These are phyloP conservation scores for Ensete ventricosum DNA, from an alignment of 176 grass and related monocot genomes.

Conservation along the genomic window DNA sequence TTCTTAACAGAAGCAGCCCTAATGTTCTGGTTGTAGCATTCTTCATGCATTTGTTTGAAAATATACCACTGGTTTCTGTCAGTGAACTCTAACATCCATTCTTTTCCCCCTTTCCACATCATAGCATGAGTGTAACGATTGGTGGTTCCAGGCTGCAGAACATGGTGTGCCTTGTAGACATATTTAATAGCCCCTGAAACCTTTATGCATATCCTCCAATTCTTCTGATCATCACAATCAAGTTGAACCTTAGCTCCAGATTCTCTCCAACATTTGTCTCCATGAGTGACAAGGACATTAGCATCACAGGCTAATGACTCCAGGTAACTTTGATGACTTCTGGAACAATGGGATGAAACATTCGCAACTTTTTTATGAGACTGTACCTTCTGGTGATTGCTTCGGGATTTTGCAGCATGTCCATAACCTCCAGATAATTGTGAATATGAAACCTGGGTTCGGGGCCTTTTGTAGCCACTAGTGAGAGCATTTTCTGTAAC, in stretches of 20 bases:
- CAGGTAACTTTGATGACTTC: conserved; percentile 29
- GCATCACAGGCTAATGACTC: conserved; percentile 61
- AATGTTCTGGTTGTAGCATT: conserved; percentile 75
- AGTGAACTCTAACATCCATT: conserved; percentile 86
- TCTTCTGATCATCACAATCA: conserved; percentile 57
- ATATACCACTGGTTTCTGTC: conserved; percentile 80
- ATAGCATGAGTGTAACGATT: conserved; percentile 98
- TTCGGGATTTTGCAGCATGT: conserved; percentile 39
- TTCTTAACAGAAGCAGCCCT: conserved; percentile 86
- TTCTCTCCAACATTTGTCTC: conserved; percentile 83
- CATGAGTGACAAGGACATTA: conserved; percentile 70
- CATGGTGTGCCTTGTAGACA: conserved; percentile 59
- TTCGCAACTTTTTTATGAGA: conserved; percentile 32
- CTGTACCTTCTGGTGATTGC: conserved; percentile 44
- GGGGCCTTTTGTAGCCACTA: conserved; percentile 53
- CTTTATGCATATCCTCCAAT: conserved; percentile 56
- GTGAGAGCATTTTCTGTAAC: conserved; percentile 20
- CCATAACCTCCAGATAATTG: conserved; percentile 42
- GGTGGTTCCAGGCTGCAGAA: conserved; percentile 78
- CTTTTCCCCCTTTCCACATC: conserved; percentile 84
- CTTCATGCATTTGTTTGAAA: conserved; percentile 96
- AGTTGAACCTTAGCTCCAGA: conserved; percentile 56
- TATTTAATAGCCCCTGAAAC: conserved; percentile 64
- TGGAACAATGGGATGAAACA: conserved; percentile 35
- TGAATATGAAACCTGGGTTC: conserved; percentile 46